These are phyloP conservation scores for Artomyces pyxidatus DNA, from an alignment of 768 basidiomycete species.

Conservation along the genomic window DNA sequence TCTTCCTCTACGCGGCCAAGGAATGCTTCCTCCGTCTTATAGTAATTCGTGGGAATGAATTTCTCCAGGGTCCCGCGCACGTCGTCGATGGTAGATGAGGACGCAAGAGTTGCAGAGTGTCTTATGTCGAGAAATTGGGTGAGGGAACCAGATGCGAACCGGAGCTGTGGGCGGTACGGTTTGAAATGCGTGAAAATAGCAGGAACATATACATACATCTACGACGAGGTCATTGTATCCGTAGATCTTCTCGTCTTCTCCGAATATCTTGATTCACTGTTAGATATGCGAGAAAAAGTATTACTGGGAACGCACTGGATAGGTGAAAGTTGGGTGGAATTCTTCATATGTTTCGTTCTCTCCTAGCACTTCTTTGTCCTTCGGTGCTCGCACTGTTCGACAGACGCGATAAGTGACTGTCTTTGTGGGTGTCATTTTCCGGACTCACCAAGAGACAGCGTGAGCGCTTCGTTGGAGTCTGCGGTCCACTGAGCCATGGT, in stretches of 20 bases:
- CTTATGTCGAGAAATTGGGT: conserved; percentile 63
- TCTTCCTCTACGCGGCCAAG: conserved; percentile 66
- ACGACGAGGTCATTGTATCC: conserved; percentile 82
- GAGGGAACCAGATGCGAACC: conserved; percentile 84
- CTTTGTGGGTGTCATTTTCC: background rate
- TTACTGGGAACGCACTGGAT: conserved; percentile 53
- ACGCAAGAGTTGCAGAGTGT: conserved; percentile 58
- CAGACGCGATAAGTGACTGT: background rate
- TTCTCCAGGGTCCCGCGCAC: conserved; percentile 68
- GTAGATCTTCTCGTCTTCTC: conserved; percentile 94
- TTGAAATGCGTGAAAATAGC: background rate
- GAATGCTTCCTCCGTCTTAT: conserved; percentile 61
- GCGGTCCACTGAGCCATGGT: conserved; percentile 57
- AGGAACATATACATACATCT: conserved; percentile 46
- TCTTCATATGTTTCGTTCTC: conserved; percentile 52
- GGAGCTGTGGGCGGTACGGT: conserved; percentile 41
- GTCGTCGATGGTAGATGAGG: conserved; percentile 73
- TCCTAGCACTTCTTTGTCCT: conserved; percentile 50
- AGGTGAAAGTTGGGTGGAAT: conserved; percentile 89
- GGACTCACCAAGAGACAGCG: conserved; percentile 61
- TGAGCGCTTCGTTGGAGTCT: conserved; percentile 71
- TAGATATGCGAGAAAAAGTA: background rate
- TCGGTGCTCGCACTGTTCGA: conserved; percentile 54
- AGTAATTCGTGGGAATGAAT: conserved; percentile 78
- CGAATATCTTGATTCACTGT: conserved; percentile 60